Conservation (phyloP, 1,139 yeast species). For the Hemisphaericaspora xylofermentans region DNA sequence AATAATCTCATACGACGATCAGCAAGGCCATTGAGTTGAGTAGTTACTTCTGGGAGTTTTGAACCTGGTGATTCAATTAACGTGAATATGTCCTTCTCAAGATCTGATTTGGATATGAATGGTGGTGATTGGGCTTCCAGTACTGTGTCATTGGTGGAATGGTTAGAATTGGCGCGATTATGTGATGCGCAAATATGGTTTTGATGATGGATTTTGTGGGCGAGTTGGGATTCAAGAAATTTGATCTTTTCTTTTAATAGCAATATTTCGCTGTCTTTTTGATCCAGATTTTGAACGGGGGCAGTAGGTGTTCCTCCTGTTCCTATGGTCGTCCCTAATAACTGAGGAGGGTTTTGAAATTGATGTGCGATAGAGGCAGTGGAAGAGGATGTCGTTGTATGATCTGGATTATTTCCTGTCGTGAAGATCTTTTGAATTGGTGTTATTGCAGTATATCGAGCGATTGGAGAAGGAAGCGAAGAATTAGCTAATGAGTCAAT, state of each 20-base stretch:
- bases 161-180: conserved; percentile 1
- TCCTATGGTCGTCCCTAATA: no score
- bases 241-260: conserved; percentile 22
- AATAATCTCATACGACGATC: conserved; percentile 39
- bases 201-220: conserved; percentile 9
- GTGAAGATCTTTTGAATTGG: not conserved
- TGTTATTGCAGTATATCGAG: not conserved
- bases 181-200: no score
- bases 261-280: conserved; percentile 15
- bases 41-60: conserved; percentile 38
- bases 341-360: not conserved
- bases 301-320: no score
- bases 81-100: conserved; percentile 37
- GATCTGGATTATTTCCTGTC: not conserved
- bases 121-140: conserved; percentile 24
- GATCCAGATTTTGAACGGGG: no score
- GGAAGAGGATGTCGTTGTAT: not conserved
- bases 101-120: conserved; percentile 31
- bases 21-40: conserved; percentile 32
- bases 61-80: conserved; percentile 30
- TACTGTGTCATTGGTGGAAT: conserved; percentile 6
- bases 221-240: conserved; percentile 21
- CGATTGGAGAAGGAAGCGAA: not conserved
- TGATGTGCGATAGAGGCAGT: not conserved
- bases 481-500: conserved; percentile 1